A percentile compares a stretch with the other conserved stretches of the same genome.
Conservation (phyloP, 2,329 filamentous ascomycete genomes). For the Venturia effusa region DNA sequence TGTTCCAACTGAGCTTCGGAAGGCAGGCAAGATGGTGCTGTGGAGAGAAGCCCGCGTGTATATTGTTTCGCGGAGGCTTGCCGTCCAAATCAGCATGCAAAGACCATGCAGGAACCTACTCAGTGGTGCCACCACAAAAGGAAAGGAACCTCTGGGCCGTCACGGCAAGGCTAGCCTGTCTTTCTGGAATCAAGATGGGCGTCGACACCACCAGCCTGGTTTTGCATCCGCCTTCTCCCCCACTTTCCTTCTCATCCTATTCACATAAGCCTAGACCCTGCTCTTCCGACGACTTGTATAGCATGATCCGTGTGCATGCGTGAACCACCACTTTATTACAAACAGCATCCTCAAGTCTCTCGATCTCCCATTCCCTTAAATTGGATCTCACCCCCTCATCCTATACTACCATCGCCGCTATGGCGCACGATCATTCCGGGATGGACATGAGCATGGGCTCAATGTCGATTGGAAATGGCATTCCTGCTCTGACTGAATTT, state of each 20-base stretch:
- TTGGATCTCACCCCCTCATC: not conserved
- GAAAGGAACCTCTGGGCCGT: not conserved
- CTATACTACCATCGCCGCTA: constrained; percentile 19
- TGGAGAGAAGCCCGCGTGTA: too few species aligned
- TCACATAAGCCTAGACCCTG: not conserved
- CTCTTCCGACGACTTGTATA: not conserved
- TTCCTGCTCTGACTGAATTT: constrained; percentile 35
- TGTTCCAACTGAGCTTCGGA: too few species aligned
- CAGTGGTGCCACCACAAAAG: not conserved
- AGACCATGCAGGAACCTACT: not conserved
- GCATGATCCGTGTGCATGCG: not conserved
- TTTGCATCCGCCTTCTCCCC: not conserved
- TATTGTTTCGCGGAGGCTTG: not conserved
- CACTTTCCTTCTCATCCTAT: not conserved
- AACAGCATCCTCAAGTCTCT: not conserved
- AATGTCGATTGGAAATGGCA: constrained; percentile 32
- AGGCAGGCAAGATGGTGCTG: too few species aligned
- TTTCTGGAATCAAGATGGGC: not conserved
- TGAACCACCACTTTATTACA: not conserved
- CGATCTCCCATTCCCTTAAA: not conserved
- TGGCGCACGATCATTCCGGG: not conserved
- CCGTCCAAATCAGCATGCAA: not conserved
- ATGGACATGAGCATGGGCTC: constrained; percentile 23
- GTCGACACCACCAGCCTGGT: not conserved
- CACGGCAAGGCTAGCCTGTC: not conserved